Percentiles rank a stretch among this genome's conserved stretches.
phyloP scores from a whole-genome alignment of 179 eudicot species.

The Beta macrorhiza region DNA sequence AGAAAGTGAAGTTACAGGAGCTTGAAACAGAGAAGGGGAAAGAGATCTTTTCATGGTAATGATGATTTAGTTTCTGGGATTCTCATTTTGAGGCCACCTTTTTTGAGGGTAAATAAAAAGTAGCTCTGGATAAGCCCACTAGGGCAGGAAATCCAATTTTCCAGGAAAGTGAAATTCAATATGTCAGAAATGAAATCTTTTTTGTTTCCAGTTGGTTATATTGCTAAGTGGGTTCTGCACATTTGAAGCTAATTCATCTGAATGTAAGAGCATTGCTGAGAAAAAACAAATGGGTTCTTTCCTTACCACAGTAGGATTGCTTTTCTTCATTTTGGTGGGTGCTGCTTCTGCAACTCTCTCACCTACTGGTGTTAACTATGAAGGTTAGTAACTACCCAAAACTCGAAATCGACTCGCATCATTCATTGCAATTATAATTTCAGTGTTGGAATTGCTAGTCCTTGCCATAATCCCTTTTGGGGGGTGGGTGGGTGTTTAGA shows the following conservation, averaged over 20 bases:
- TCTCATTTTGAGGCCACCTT: slow-evolving; percentile 24
- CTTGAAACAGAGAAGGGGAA: slow-evolving; percentile 3
- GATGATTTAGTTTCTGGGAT: slow-evolving; percentile 30
- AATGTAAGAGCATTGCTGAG: neutral
- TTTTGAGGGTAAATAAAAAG: slow-evolving; percentile 5
- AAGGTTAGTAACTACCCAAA: slow-evolving; percentile 26
- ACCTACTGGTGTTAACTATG: slow-evolving; percentile 41
- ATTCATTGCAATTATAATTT: slow-evolving; percentile 1
- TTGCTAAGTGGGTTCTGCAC: slow-evolving; percentile 20
- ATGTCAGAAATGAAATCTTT: slow-evolving; percentile 18
- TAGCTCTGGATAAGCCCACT: slow-evolving; percentile 27
- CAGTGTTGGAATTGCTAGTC: neutral
- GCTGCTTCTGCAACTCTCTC: slow-evolving; percentile 33
- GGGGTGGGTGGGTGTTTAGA: too few relatives aligned
- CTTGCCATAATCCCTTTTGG: neutral
- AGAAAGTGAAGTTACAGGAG: neutral
- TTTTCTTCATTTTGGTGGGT: slow-evolving; percentile 25
- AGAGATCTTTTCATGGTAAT: slow-evolving; percentile 12
- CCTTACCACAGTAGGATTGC: slow-evolving; percentile 10
- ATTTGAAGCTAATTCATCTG: neutral
- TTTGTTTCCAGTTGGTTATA: neutral
- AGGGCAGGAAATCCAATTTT: slow-evolving; percentile 9
- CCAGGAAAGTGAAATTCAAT: slow-evolving; percentile 15
- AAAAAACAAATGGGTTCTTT: slow-evolving; percentile 9
- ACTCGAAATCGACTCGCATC: too few relatives aligned